These are phyloP conservation scores for Pouteria glomerata DNA, from an alignment of 148 eudicot genomes.

Conservation along the genomic window DNA sequence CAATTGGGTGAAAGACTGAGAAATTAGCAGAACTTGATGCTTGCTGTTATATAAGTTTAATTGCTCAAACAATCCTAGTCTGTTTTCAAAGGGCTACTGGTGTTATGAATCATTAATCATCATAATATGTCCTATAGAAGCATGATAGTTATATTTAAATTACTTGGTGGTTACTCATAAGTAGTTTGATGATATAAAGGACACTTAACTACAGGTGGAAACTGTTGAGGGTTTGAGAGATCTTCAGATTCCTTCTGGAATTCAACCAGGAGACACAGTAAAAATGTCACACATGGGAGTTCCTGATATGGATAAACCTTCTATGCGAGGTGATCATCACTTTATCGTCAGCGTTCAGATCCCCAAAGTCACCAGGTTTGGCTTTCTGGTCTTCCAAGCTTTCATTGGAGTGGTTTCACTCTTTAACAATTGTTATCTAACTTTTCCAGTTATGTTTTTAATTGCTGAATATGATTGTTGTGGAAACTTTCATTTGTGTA, in stretches of 20 bases:
- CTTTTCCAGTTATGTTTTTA: not conserved
- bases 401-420: not conserved
- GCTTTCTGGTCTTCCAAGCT: not conserved
- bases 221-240: conserved; percentile 75
- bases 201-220: conserved; percentile 52
- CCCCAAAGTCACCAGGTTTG: conserved; percentile 74
- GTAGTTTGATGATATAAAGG: not conserved
- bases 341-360: conserved; percentile 67
- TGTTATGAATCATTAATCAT: not conserved
- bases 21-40: not conserved
- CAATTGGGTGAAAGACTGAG: not conserved
- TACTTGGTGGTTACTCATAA: not conserved
- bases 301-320: conserved; percentile 55
- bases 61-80: not conserved
- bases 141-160: not conserved
- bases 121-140: not conserved
- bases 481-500: not conserved
- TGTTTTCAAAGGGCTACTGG: not conserved
- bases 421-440: not conserved
- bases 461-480: not conserved
- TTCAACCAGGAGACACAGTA: conserved; percentile 72
- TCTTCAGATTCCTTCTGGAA: conserved; percentile 72
- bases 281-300: conserved; percentile 67
- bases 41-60: not conserved
- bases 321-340: conserved; percentile 74